Conservation (phyloP, 2,329 filamentous ascomycete genomes). For the Karstenula rhodostoma region DNA sequence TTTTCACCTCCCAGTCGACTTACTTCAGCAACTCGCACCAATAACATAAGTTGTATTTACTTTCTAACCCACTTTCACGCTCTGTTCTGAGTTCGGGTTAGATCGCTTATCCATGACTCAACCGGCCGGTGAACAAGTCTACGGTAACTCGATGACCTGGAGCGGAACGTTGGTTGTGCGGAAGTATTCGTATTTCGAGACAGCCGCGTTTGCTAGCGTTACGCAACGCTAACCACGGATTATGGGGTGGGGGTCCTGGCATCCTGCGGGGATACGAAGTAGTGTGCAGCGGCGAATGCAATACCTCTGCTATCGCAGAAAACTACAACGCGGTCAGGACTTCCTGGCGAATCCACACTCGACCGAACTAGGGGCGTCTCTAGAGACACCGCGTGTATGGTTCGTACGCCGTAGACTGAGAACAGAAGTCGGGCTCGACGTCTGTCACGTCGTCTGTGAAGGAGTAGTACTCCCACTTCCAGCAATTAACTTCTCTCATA, state of each 20-base stretch:
- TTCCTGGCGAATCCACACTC: conserved; percentile 5
- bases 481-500: too few species aligned
- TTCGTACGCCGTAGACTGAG: background rate
- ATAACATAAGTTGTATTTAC: too few species aligned
- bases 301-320: conserved; percentile 2
- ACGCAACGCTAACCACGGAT: background rate
- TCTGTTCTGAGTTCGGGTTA: too few species aligned
- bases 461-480: background rate
- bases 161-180: background rate
- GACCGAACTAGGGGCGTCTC: background rate
- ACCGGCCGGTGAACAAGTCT: too few species aligned
- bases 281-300: background rate
- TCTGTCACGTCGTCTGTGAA: background rate
- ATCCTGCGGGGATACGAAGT: background rate
- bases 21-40: too few species aligned
- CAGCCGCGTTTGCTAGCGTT: background rate
- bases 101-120: too few species aligned
- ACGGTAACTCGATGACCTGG: background rate
- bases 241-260: too few species aligned
- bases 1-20: too few species aligned
- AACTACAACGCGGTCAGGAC: background rate
- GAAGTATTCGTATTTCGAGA: background rate
- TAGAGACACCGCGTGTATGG: conserved; percentile 2
- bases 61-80: too few species aligned
- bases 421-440: background rate